These are phyloP conservation scores for Penicillium angulare DNA, from an alignment of 495 filamentous ascomycete species.

Conservation along the genomic window DNA sequence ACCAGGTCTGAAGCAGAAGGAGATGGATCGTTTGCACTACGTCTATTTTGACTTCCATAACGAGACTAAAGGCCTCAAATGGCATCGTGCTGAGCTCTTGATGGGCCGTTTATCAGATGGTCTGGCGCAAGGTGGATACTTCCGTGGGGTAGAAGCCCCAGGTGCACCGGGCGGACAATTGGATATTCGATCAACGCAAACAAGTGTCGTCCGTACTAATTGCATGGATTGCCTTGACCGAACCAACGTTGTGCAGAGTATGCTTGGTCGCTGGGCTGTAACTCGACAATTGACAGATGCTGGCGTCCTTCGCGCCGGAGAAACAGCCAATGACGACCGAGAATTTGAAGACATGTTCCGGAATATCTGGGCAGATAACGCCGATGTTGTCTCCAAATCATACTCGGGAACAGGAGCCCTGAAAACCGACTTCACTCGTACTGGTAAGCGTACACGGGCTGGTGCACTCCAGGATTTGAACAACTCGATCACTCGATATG, in stretches of 20 bases:
- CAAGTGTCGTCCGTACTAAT: slow-evolving; percentile 88
- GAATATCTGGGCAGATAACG: slow-evolving; percentile 97
- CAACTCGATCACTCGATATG: slow-evolving; percentile 81
- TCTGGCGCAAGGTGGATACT: slow-evolving; percentile 77
- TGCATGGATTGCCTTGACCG: slow-evolving; percentile 99
- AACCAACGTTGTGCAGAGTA: slow-evolving; percentile 95
- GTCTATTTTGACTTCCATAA: slow-evolving; percentile 98
- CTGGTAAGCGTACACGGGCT: slow-evolving; percentile 77
- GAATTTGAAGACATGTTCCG: slow-evolving; percentile 86
- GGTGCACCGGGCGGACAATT: slow-evolving; percentile 65
- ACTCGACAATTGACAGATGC: slow-evolving; percentile 82
- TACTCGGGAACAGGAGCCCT: slow-evolving; percentile 95
- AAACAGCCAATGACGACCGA: slow-evolving; percentile 66
- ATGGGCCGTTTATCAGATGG: slow-evolving; percentile 74
- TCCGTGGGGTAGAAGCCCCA: slow-evolving; percentile 85
- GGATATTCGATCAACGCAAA: slow-evolving; percentile 76
- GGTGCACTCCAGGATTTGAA: slow-evolving; percentile 79
- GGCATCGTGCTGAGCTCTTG: slow-evolving; percentile 86
- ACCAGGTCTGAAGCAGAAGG: slow-evolving; percentile 54
- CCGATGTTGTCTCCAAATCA: slow-evolving; percentile 85
- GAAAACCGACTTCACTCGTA: slow-evolving; percentile 94
- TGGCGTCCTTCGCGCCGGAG: slow-evolving; percentile 67
- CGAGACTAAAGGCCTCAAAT: slow-evolving; percentile 90
- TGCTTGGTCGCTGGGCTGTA: slow-evolving; percentile 85
- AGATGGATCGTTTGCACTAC: slow-evolving; percentile 84